phyloP scores from a whole-genome alignment of 768 basidiomycete species.

The Collybia sordida region DNA sequence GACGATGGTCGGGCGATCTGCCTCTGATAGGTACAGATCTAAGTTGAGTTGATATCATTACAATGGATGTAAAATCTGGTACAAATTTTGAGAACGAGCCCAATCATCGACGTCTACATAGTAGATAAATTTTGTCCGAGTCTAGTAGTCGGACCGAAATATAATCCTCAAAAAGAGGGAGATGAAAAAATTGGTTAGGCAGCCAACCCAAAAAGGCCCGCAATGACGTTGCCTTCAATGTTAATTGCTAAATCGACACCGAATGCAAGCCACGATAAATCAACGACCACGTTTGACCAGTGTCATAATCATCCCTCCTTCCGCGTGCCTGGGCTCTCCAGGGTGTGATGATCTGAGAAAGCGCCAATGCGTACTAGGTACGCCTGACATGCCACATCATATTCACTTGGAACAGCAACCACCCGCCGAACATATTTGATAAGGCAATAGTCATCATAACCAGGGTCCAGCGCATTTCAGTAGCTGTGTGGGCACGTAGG shows the following conservation, averaged over 20 bases:
- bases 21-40: too few species aligned
- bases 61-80: too few species aligned
- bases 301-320: not conserved
- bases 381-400: not conserved
- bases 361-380: not conserved
- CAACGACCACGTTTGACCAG: not conserved
- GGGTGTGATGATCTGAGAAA: not conserved
- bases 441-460: not conserved
- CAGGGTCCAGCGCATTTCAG: not conserved
- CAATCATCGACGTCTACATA: too few species aligned
- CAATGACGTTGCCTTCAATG: not conserved
- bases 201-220: constrained; percentile 8
- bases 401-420: constrained; percentile 3
- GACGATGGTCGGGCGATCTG: too few species aligned
- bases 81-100: too few species aligned
- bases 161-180: not conserved
- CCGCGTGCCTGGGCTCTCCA: constrained; percentile 6
- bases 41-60: too few species aligned
- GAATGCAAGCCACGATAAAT: constrained; percentile 7
- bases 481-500: too few species aligned
- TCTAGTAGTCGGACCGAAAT: too few species aligned
- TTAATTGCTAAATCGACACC: not conserved
- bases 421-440: not conserved
- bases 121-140: too few species aligned
- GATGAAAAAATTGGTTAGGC: constrained; percentile 9